A percentile compares a stretch with the other conserved stretches of the same genome.
These are phyloP conservation scores for Diphasiastrum complanatum DNA, from an alignment of 83 land plant genomes.

Conservation along the genomic window DNA sequence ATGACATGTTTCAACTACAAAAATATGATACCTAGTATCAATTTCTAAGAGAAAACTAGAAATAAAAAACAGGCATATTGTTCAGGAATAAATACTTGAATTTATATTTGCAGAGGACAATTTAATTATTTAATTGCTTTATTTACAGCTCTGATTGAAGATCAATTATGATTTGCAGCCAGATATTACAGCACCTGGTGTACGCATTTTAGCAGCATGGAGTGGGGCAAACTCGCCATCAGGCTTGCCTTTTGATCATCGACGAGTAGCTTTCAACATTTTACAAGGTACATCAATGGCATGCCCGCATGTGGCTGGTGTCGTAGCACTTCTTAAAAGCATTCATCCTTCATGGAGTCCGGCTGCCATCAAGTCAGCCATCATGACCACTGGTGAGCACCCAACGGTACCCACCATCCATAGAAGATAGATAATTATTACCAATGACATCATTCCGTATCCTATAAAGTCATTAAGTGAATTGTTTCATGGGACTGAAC, in stretches of 20 bases:
- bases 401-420: not conserved
- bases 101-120: not conserved
- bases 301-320: slow-evolving; percentile 62
- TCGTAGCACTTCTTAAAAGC: slow-evolving; percentile 43
- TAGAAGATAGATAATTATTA: too few relatives aligned
- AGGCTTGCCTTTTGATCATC: slow-evolving; percentile 29
- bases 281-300: slow-evolving; percentile 77
- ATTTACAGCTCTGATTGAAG: not conserved
- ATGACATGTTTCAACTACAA: too few relatives aligned
- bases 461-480: too few relatives aligned
- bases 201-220: slow-evolving; percentile 78
- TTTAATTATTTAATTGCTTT: not conserved
- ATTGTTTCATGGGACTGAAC: too few relatives aligned
- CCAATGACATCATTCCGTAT: too few relatives aligned
- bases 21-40: too few relatives aligned
- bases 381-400: slow-evolving; percentile 50
- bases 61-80: not conserved
- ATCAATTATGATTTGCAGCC: slow-evolving; percentile 41
- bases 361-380: slow-evolving; percentile 54
- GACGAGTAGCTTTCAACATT: slow-evolving; percentile 50
- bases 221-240: slow-evolving; percentile 30
- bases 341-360: slow-evolving; percentile 60
- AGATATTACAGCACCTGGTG: slow-evolving; percentile 71
- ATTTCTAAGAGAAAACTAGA: too few relatives aligned
- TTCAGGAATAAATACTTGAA: not conserved